phyloP scores from a whole-genome alignment of 805 yeast species.

The Saccharomycopsis fibuligera region DNA sequence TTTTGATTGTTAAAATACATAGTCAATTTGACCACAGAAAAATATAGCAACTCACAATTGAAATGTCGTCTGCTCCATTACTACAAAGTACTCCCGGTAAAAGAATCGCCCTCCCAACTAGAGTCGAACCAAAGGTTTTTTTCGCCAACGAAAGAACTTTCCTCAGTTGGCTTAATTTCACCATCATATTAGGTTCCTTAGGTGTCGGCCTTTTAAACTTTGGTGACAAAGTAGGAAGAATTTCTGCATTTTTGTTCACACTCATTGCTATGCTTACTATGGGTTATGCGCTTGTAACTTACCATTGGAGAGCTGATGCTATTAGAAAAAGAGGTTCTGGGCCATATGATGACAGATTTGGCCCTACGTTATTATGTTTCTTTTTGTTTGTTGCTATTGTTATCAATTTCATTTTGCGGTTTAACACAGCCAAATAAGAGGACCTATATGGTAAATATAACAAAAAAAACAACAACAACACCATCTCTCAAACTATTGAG shows the following conservation, averaged over 20 bases:
- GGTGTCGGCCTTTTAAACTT: conserved; percentile 95
- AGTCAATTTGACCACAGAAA: too few relatives aligned
- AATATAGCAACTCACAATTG: too few relatives aligned
- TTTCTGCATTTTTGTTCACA: conserved; percentile 91
- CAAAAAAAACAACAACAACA: not conserved
- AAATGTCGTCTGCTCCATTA: conserved; percentile 66
- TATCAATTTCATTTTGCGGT: conserved; percentile 83
- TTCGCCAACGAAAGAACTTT: conserved; percentile 99
- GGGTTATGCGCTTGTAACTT: conserved; percentile 91
- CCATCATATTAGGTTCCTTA: conserved; percentile 94
- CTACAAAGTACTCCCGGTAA: conserved; percentile 74
- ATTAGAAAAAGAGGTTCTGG: conserved; percentile 97
- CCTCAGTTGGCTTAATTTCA: conserved; percentile 96
- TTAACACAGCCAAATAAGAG: conserved; percentile 35
- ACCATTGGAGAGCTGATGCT: conserved; percentile 99
- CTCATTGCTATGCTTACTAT: conserved; percentile 96
- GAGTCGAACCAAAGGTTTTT: conserved; percentile 98
- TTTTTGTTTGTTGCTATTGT: conserved; percentile 88
- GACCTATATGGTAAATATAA: not conserved
- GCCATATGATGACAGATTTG: conserved; percentile 98
- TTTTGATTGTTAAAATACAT: too few relatives aligned
- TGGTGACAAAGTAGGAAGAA: conserved; percentile 90
- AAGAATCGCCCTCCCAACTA: conserved; percentile 94
- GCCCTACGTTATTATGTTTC: conserved; percentile 95
- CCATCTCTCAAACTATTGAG: too few relatives aligned